A percentile compares a stretch with the other conserved stretches of the same genome.
Conservation (phyloP, 1,284 basidiomycete species). For the Puccinia horiana region DNA sequence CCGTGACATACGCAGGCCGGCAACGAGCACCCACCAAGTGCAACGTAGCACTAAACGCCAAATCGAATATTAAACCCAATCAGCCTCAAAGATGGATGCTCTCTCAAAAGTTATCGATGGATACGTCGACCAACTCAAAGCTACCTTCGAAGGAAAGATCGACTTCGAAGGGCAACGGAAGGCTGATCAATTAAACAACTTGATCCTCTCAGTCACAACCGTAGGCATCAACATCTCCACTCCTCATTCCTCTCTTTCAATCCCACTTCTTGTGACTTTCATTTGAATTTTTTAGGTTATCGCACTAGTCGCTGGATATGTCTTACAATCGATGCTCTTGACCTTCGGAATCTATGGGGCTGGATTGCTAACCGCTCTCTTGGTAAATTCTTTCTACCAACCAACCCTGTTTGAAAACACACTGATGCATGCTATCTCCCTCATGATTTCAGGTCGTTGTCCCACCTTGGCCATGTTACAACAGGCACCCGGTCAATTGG, state of each 20-base stretch:
- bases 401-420: neutral
- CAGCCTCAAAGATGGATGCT: neutral
- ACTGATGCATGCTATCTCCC: neutral
- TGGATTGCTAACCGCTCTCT: constrained; percentile 15
- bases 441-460: constrained; percentile 33
- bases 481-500: constrained; percentile 34
- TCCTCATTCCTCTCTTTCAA: neutral
- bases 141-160: constrained; percentile 38
- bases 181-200: constrained; percentile 31
- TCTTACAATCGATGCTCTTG: constrained; percentile 32
- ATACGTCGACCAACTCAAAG: constrained; percentile 33
- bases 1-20: neutral
- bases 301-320: constrained; percentile 30
- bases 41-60: neutral
- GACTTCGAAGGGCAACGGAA: constrained; percentile 39
- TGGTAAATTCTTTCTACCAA: constrained; percentile 13
- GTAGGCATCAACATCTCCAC: neutral
- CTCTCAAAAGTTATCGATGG: constrained; percentile 27
- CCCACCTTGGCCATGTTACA: constrained; percentile 45
- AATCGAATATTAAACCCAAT: neutral
- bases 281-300: constrained; percentile 9
- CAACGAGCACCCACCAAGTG: neutral
- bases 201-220: constrained; percentile 19
- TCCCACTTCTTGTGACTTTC: neutral
- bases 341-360: constrained; percentile 34